Base-by-base conservation (phyloP, 2,329 filamentous ascomycete genomes). In the Alternaria dauci region DNA sequence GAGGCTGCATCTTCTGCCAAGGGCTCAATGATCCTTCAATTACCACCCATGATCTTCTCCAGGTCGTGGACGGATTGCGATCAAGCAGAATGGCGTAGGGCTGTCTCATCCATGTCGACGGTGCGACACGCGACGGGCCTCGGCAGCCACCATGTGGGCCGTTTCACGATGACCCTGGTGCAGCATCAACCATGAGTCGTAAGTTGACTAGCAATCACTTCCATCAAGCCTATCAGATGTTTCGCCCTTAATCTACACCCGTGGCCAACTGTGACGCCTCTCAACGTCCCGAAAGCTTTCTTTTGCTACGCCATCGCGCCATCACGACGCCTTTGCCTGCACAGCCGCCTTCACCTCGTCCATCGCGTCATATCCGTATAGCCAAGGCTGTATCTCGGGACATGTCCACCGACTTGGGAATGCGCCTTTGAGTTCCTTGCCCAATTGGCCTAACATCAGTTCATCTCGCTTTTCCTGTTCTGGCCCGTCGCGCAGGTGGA, bases 341-440 rank as follows among this genome's bases (percentile, higher is more conserved):
- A 63, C 53, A 38, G 59, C 68, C 34, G 48, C 61, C 59, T 75
- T 69, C 1, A 76, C 75, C 39, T 76, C 75, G 30, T 71, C 65
- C 26, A 59, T 61, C 34, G 74, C 75, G 61, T 77, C 71, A 64
- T 78, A 78, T 5, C 75, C 74, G 55, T 76, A 78, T 8, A 78
- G 55, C 75, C 76, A 77, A 23, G 69, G 70, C 52, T 78, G 75
- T 18, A 77, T 72, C 34, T 74, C 62, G 16, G 74, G 75, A 65
- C 75, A 78, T 8, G 74, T 76, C 83, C 88, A 88, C 50, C 88
- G 80, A 74, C 86, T 88, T 0, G 88, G 89, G 65, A 90, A 91
- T 1, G 84, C 81, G n/a, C 66, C 67, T n/a, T 67, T 47, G 1
- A 81, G 82, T 52, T 85, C 80, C 52, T 81, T 82, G 2, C 83